A percentile compares a stretch with the other conserved stretches of the same genome.
Evolutionary conservation across 179 eudicot species (phyloP).

Genomic region (Beta macrorhiza): DNA sequence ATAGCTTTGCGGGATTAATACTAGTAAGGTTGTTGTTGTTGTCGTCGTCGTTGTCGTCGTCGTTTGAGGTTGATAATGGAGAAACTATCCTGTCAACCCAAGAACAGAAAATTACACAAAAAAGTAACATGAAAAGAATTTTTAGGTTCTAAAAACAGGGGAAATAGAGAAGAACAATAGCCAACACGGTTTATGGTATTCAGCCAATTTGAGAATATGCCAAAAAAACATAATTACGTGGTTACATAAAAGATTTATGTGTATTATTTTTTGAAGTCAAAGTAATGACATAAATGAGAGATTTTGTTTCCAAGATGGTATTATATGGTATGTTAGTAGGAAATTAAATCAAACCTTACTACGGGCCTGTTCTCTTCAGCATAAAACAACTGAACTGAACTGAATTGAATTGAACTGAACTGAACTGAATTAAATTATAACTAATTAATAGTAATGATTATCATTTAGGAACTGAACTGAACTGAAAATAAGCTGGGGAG

Average conservation of each 20-base stretch:
- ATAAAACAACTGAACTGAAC: too few relatives aligned
- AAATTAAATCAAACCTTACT: neutral
- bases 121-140: neutral
- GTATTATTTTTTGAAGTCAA: constrained; percentile 20
- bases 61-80: neutral
- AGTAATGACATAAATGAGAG: constrained; percentile 10
- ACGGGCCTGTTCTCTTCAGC: too few relatives aligned
- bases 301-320: constrained; percentile 6
- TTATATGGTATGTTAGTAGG: neutral
- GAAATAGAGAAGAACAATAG: neutral
- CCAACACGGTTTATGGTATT: neutral
- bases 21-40: neutral
- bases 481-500: too few relatives aligned
- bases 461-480: too few relatives aligned
- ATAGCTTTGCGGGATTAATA: neutral
- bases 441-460: too few relatives aligned
- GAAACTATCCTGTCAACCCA: neutral
- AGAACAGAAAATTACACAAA: neutral
- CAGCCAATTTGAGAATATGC: neutral
- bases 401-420: too few relatives aligned
- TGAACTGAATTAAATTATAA: too few relatives aligned
- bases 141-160: neutral
- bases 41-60: neutral
- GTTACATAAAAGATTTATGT: neutral
- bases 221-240: neutral